Evolutionary conservation across 352 stramenopile species (phyloP).

Genomic region (Phytophthora melonis): DNA sequence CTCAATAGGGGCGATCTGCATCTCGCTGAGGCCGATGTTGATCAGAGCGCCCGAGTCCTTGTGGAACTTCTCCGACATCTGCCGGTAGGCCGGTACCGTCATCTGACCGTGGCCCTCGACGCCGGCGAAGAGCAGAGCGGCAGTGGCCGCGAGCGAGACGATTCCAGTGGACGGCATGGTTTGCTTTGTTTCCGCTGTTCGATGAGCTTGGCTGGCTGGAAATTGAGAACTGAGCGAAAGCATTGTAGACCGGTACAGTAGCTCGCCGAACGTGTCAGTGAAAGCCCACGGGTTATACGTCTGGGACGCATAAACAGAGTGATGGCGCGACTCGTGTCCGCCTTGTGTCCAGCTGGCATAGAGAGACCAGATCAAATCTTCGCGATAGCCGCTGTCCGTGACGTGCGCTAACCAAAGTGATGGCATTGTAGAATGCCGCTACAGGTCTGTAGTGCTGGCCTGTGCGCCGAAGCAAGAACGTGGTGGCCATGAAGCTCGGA

Average conservation of each 20-base stretch:
- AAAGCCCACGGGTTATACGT: no score
- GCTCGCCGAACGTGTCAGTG: not conserved
- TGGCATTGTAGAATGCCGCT: no score
- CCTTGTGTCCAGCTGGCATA: conserved; percentile 8
- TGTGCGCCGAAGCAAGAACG: no score
- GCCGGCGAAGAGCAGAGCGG: conserved; percentile 25
- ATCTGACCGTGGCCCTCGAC: conserved; percentile 39
- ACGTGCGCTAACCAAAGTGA: no score
- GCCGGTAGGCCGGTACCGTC: conserved; percentile 13
- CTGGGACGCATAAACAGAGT: not conserved
- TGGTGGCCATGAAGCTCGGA: no score
- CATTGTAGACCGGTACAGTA: no score
- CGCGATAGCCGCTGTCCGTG: not conserved
- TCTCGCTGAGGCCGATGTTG: conserved; percentile 41
- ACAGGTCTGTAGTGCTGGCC: no score
- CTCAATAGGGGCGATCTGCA: conserved; percentile 45
- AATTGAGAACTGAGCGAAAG: conserved; percentile 37
- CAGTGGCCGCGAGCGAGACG: conserved; percentile 10
- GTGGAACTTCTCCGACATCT: conserved; percentile 41
- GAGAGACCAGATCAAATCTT: conserved; percentile 19
- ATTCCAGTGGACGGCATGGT: conserved; percentile 36
- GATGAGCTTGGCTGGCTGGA: conserved; percentile 15
- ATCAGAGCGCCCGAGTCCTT: conserved; percentile 39
- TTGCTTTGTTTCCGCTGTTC: conserved; percentile 15
- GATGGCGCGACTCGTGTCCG: not conserved